Evolutionary conservation across 345 rosid genomes (phyloP).

Genomic region (Iberis pinnata): DNA sequence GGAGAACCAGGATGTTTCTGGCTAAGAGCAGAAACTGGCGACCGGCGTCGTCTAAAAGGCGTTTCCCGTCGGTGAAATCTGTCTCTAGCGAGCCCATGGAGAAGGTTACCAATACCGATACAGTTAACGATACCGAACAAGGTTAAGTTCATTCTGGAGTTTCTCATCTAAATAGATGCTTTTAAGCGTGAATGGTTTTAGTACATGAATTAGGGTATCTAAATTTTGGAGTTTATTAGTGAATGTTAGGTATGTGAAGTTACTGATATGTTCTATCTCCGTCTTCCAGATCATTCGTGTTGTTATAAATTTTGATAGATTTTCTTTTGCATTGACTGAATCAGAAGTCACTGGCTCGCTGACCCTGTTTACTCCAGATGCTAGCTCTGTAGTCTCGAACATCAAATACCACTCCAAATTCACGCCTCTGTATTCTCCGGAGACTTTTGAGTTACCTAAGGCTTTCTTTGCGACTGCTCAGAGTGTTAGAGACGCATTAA

Average conservation of each 20-base stretch:
- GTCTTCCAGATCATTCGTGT: background rate
- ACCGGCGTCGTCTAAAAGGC: conserved; percentile 20
- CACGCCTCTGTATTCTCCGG: conserved; percentile 64
- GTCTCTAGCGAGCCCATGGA: conserved; percentile 35
- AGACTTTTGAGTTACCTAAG: conserved; percentile 53
- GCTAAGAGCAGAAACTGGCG: conserved; percentile 21
- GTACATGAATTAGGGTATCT: background rate
- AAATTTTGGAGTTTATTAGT: background rate
- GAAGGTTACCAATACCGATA: conserved; percentile 33
- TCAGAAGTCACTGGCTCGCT: conserved; percentile 27
- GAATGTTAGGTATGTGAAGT: conserved; percentile 8
- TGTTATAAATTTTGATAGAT: background rate
- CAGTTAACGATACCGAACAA: conserved; percentile 13
- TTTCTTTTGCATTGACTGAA: conserved; percentile 15
- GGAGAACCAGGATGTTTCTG: conserved; percentile 30
- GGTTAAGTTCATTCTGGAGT: background rate
- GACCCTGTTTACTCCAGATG: conserved; percentile 42
- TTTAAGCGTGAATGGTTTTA: background rate
- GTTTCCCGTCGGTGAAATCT: conserved; percentile 23
- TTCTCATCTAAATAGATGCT: background rate
- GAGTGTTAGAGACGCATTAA: conserved; percentile 58
- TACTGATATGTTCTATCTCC: too few relatives aligned
- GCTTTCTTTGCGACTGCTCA: conserved; percentile 73
- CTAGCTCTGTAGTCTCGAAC: conserved; percentile 50
- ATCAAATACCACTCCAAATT: conserved; percentile 69